phyloP scores from a whole-genome alignment of 1,284 basidiomycete species.

The Omphalotus olearius region DNA sequence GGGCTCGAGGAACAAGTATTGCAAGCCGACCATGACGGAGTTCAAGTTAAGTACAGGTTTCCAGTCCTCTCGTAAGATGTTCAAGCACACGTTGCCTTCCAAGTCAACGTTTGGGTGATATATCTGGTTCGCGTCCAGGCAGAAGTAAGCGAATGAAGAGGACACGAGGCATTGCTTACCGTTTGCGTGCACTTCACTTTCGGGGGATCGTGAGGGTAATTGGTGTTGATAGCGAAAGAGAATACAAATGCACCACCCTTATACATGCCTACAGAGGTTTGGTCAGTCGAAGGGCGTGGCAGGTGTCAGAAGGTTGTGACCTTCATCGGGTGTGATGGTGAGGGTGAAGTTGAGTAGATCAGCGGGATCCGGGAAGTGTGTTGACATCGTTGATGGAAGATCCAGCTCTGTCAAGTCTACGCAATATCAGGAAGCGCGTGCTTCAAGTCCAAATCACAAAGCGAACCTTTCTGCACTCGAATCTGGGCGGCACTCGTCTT shows the following conservation, averaged over 20 bases:
- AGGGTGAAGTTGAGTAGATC: conserved; percentile 96
- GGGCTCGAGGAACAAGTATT: conserved; percentile 97
- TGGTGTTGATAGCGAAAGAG: conserved; percentile 93
- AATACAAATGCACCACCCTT: conserved; percentile 92
- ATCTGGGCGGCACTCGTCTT: conserved; percentile 98
- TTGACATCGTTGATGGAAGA: conserved; percentile 94
- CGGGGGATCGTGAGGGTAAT: conserved; percentile 98
- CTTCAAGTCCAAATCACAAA: neutral
- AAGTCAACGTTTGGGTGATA: conserved; percentile 99
- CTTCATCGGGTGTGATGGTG: conserved; percentile 96
- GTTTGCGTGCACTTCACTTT: conserved; percentile 98
- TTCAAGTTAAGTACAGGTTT: conserved; percentile 98
- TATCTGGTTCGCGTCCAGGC: conserved; percentile 56
- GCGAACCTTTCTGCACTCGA: conserved; percentile 94
- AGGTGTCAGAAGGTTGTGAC: conserved; percentile 37
- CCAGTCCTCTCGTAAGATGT: conserved; percentile 99
- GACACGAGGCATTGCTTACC: conserved; percentile 41
- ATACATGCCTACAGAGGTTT: conserved; percentile 81
- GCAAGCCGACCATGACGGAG: conserved; percentile 95
- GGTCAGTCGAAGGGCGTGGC: conserved; percentile 12
- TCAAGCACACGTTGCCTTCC: conserved; percentile 94
- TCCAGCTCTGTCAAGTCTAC: conserved; percentile 96
- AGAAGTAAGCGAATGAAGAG: neutral
- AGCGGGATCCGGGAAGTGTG: conserved; percentile 84
- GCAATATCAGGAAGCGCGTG: neutral